A percentile compares a stretch with the other conserved stretches of the same genome.
Evolutionary conservation across 139 green algal genomes (phyloP).

Genomic region (Chlorella vulgaris): DNA sequence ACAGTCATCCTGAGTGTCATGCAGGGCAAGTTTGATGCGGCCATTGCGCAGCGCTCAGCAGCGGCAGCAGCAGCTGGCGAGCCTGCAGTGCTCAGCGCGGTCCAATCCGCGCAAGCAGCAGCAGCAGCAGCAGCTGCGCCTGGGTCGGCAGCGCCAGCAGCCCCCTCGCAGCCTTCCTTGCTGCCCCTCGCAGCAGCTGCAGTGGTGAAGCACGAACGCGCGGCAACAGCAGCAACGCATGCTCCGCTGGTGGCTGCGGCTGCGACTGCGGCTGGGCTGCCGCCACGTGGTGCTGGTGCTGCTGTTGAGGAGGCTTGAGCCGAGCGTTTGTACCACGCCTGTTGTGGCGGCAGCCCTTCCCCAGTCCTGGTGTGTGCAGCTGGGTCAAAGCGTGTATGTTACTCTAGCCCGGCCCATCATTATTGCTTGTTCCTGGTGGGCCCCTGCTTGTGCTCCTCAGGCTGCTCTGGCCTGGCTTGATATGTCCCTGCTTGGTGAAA

Average conservation of each 20-base stretch:
- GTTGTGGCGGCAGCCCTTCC: neutral
- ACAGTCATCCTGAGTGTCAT: conserved; percentile 61
- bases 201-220: neutral
- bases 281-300: neutral
- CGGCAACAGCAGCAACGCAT: neutral
- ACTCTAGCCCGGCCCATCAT: too few species aligned
- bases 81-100: neutral
- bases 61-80: neutral
- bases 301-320: neutral
- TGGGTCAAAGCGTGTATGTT: too few species aligned
- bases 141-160: neutral
- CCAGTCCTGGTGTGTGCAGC: too few species aligned
- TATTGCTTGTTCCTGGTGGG: too few species aligned
- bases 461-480: too few species aligned
- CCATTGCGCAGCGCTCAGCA: conserved; percentile 2
- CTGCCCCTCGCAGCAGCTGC: neutral
- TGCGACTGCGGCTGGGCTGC: neutral
- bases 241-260: neutral
- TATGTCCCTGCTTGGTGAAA: too few species aligned
- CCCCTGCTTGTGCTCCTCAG: too few species aligned
- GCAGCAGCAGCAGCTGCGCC: neutral
- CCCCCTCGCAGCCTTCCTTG: neutral
- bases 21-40: conserved; percentile 57
- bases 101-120: neutral
- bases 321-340: neutral